Conservation (phyloP, 2,329 filamentous ascomycete species). For the Aureobasidium sp. region DNA sequence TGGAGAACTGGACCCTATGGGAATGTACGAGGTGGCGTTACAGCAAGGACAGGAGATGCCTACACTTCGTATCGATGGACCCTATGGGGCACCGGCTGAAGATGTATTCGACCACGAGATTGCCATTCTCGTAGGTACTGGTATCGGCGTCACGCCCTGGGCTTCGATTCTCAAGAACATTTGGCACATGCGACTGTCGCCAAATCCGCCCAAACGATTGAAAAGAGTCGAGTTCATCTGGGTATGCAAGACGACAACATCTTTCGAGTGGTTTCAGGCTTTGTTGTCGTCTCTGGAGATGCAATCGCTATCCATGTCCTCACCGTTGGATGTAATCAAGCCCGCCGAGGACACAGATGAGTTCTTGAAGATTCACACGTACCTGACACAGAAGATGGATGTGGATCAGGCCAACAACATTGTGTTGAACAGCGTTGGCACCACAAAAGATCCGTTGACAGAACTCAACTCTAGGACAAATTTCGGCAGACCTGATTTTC, state of each 20-base stretch:
- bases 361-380: constrained; percentile 96
- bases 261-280: constrained; percentile 98
- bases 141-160: constrained; percentile 83
- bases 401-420: constrained; percentile 93
- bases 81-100: constrained; percentile 93
- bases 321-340: constrained; percentile 43
- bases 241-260: constrained; percentile 91
- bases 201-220: constrained; percentile 81
- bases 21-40: constrained; percentile 96
- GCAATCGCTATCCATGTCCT: constrained; percentile 60
- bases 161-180: constrained; percentile 91
- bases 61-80: constrained; percentile 78
- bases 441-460: constrained; percentile 79
- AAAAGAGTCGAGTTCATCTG: constrained; percentile 98
- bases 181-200: constrained; percentile 86
- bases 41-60: constrained; percentile 93
- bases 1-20: constrained; percentile 81
- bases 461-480: constrained; percentile 86
- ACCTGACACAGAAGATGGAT: constrained; percentile 89
- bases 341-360: constrained; percentile 59
- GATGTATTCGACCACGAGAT: constrained; percentile 95
- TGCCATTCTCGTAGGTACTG: constrained; percentile 74
- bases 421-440: constrained; percentile 87
- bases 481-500: constrained; percentile 89
- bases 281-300: constrained; percentile 83